phyloP scores from a whole-genome alignment of 2,329 filamentous ascomycete species.

The Ambrosiella beaveri region DNA sequence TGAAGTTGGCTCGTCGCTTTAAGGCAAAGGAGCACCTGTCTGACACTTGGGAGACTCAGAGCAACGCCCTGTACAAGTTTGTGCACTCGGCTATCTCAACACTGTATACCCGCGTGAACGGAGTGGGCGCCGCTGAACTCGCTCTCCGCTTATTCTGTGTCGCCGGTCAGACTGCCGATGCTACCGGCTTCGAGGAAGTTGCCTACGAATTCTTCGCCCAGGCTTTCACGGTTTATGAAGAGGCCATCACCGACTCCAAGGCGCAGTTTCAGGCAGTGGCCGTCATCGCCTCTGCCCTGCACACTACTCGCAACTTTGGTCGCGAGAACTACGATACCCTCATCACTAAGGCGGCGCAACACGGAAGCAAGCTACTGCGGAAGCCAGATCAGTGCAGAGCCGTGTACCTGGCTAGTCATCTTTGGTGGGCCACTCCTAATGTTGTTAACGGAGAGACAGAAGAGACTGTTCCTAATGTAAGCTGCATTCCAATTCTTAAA shows the following conservation, averaged over 20 bases:
- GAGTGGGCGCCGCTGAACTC: slow-evolving; percentile 65
- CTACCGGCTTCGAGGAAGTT: slow-evolving; percentile 84
- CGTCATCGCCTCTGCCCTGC: slow-evolving; percentile 75
- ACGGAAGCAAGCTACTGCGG: slow-evolving; percentile 89
- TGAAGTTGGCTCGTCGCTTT: slow-evolving; percentile 76
- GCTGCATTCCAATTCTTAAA: slow-evolving; percentile 19
- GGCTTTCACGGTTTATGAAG: slow-evolving; percentile 95
- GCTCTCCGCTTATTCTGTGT: slow-evolving; percentile 77
- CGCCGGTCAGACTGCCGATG: slow-evolving; percentile 82
- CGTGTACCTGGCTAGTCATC: slow-evolving; percentile 86
- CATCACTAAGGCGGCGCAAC: slow-evolving; percentile 92
- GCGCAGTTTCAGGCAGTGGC: slow-evolving; percentile 97
- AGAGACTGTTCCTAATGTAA: slow-evolving; percentile 45
- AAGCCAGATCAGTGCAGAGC: slow-evolving; percentile 97
- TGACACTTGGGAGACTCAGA: slow-evolving; percentile 45
- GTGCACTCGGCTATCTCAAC: slow-evolving; percentile 77
- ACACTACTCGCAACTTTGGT: slow-evolving; percentile 76
- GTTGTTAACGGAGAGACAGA: slow-evolving; percentile 63
- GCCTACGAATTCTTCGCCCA: slow-evolving; percentile 97
- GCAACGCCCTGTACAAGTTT: slow-evolving; percentile 80
- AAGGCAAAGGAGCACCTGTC: slow-evolving; percentile 77
- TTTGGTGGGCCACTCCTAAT: slow-evolving; percentile 94
- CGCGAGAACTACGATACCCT: slow-evolving; percentile 98
- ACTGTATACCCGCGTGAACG: slow-evolving; percentile 70
- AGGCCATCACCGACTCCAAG: slow-evolving; percentile 85